Conservation (phyloP, 1,284 basidiomycete species). For the Porodaedalea pini region DNA sequence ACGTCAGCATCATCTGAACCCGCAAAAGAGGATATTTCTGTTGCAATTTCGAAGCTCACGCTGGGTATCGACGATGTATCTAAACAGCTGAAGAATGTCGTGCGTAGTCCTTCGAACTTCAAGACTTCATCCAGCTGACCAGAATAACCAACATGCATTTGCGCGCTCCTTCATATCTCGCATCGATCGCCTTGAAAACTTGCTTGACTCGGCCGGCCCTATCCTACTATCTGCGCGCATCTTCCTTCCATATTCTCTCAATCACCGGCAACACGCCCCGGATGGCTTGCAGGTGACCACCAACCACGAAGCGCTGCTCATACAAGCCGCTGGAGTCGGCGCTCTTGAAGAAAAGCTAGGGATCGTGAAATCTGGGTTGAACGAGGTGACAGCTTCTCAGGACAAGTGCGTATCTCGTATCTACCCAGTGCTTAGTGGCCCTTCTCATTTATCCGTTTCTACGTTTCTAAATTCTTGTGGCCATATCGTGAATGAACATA, state of each 20-base stretch:
- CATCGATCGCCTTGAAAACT: background rate
- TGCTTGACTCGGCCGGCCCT: background rate
- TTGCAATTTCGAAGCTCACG: conserved; percentile 80
- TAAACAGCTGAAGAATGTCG: conserved; percentile 80
- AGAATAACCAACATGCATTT: background rate
- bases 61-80: conserved; percentile 85
- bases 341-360: conserved; percentile 60
- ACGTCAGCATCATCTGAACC: conserved; percentile 39
- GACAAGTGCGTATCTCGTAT: conserved; percentile 54
- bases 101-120: conserved; percentile 38
- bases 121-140: background rate
- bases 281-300: conserved; percentile 50
- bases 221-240: background rate
- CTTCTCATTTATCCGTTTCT: conserved; percentile 4
- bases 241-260: background rate
- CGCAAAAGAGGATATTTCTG: conserved; percentile 80
- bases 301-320: conserved; percentile 72
- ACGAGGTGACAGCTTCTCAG: conserved; percentile 65
- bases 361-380: conserved; percentile 59
- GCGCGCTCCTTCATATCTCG: background rate
- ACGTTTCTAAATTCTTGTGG: conserved; percentile 11
- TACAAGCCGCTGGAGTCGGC: conserved; percentile 64
- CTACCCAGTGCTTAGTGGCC: background rate
- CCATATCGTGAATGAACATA: background rate
- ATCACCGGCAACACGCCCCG: background rate